Percentiles rank a stretch among this genome's conserved stretches.
These are phyloP conservation scores for Rosa rugosa DNA, from an alignment of 306 rosid species.

Conservation along the genomic window DNA sequence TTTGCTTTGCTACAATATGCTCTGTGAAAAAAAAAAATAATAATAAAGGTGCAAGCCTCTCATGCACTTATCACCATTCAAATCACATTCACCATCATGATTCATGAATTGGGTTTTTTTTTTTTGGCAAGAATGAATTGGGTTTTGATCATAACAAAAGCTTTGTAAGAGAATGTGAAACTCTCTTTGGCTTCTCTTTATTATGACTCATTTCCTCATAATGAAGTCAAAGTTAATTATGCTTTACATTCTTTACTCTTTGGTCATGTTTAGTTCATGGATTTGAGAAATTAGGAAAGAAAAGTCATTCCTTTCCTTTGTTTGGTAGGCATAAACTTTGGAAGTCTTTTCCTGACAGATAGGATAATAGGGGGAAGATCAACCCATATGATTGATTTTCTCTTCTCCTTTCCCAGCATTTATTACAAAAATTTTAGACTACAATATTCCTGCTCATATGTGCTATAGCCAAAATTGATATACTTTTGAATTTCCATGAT, in stretches of 20 bases:
- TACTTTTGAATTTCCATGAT: no score
- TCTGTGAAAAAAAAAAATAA: background rate
- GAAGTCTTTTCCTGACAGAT: no score
- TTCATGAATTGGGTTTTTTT: background rate
- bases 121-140: background rate
- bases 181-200: background rate
- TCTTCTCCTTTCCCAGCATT: no score
- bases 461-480: no score
- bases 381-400: no score
- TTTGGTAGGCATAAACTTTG: no score
- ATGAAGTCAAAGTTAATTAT: background rate
- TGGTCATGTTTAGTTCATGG: no score
- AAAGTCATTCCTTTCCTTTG: no score
- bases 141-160: background rate
- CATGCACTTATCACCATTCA: background rate
- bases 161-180: background rate
- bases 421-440: no score
- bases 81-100: background rate
- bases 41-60: background rate
- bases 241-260: background rate
- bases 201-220: background rate
- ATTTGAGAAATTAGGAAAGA: no score
- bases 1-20: slow-evolving; percentile 2
- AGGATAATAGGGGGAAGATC: no score
- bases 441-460: no score